A percentile compares a stretch with the other conserved stretches of the same genome.
Conservation (phyloP, 306 rosid genomes). For the Sechiopsis laciniata region DNA sequence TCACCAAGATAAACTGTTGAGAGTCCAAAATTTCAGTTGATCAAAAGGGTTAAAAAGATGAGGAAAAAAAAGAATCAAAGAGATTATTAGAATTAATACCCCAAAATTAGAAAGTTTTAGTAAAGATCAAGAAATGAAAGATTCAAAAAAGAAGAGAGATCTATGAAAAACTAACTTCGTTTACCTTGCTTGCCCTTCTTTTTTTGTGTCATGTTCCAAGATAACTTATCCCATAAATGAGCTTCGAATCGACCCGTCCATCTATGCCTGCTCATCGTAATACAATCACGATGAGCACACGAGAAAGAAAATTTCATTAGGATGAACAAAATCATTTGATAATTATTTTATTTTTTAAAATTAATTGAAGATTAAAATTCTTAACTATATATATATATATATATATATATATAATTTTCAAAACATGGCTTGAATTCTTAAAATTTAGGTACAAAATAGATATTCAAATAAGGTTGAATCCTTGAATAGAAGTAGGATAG, state of each 20-base stretch:
- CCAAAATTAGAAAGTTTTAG: background rate
- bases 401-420: too few species aligned
- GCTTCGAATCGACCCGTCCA: slow-evolving; percentile 92
- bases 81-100: background rate
- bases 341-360: too few species aligned
- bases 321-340: too few species aligned
- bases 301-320: background rate
- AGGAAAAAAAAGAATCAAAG: slow-evolving; percentile 9
- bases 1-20: slow-evolving; percentile 46
- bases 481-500: too few species aligned
- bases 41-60: background rate
- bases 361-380: too few species aligned
- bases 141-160: slow-evolving; percentile 1
- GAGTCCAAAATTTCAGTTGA: slow-evolving; percentile 9
- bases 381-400: too few species aligned
- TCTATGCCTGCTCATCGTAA: slow-evolving; percentile 50
- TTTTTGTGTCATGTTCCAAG: slow-evolving; percentile 86
- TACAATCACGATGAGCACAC: too few species aligned
- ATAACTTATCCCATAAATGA: slow-evolving; percentile 87
- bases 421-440: too few species aligned
- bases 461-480: too few species aligned
- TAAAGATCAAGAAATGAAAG: background rate
- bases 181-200: slow-evolving; percentile 92
- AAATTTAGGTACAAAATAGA: too few species aligned
- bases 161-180: background rate